These are phyloP conservation scores for Juncus effusus DNA, from an alignment of 176 grass and related monocot genomes.

Conservation along the genomic window DNA sequence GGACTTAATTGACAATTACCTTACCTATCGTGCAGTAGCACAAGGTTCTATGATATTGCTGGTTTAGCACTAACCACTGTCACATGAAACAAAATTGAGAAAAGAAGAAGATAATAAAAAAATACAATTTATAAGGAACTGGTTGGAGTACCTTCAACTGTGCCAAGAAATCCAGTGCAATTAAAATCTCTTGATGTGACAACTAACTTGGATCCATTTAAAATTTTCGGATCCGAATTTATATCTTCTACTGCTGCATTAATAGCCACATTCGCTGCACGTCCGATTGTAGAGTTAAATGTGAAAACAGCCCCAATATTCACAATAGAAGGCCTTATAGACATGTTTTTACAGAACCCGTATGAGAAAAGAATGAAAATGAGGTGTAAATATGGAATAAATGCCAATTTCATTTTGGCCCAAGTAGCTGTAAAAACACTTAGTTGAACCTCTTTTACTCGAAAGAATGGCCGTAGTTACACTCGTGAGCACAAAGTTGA, in stretches of 20 bases:
- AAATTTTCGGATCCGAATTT: constrained; percentile 66
- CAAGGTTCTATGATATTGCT: too few species aligned
- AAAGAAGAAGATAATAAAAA: constrained; percentile 10
- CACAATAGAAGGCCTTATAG: constrained; percentile 56
- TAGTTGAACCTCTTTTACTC: too few species aligned
- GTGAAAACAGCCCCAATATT: constrained; percentile 67
- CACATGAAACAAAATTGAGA: too few species aligned
- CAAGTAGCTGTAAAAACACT: too few species aligned
- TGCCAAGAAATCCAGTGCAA: constrained; percentile 82
- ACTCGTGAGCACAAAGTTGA: too few species aligned
- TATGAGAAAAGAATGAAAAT: constrained; percentile 33
- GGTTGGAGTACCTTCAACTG: constrained; percentile 59
- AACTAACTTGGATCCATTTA: constrained; percentile 59
- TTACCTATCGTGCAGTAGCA: too few species aligned
- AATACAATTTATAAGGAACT: background rate
- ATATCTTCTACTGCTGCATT: constrained; percentile 71
- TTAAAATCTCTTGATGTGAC: constrained; percentile 52
- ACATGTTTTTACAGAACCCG: constrained; percentile 31
- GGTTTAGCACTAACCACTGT: too few species aligned
- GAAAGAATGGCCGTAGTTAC: too few species aligned
- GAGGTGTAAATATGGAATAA: constrained; percentile 35
- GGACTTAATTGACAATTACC: too few species aligned
- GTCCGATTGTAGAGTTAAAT: constrained; percentile 70
- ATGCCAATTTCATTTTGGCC: constrained; percentile 44
- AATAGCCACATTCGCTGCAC: constrained; percentile 59